Percentiles rank a stretch among this genome's conserved stretches.
Conservation (phyloP, 176 grass and related monocot genomes). For the Saccharum officinarum region DNA sequence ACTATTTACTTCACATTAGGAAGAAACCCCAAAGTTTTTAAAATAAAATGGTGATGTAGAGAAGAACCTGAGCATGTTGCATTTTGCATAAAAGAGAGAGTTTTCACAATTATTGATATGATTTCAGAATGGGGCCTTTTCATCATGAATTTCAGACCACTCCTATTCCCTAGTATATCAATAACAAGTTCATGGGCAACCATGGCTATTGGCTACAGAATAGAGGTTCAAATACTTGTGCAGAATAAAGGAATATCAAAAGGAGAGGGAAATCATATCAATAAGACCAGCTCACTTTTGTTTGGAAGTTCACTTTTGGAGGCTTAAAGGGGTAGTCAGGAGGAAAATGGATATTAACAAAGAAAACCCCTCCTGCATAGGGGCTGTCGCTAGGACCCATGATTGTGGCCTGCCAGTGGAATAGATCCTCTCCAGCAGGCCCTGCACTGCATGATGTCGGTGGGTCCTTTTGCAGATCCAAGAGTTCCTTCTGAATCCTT, state of each 20-base stretch:
- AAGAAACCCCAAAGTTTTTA: not conserved
- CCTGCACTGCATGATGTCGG: conserved; percentile 88
- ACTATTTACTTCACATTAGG: not conserved
- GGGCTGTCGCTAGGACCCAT: conserved; percentile 94
- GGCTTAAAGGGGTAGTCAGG: conserved; percentile 95
- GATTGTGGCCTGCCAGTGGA: conserved; percentile 92
- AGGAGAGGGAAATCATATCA: not conserved
- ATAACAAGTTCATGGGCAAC: not conserved
- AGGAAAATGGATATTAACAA: conserved; percentile 90
- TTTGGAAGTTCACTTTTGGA: conserved; percentile 90
- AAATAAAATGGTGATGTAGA: not conserved
- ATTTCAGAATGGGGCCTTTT: not conserved
- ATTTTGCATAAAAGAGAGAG: not conserved
- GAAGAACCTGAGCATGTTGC: not conserved
- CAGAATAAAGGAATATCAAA: not conserved
- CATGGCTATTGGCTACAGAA: not conserved
- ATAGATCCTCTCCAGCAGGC: conserved; percentile 80
- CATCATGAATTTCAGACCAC: not conserved
- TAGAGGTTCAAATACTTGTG: not conserved
- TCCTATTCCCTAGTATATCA: not conserved
- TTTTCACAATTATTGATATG: conserved; percentile 2
- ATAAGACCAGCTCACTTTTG: conserved; percentile 54
- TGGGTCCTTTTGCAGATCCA: conserved; percentile 92
- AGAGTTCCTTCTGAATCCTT: conserved; percentile 90
- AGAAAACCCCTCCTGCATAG: conserved; percentile 81